These are phyloP conservation scores for Phlebiopsis flavidoalba DNA, from an alignment of 768 basidiomycete genomes.

Conservation along the genomic window DNA sequence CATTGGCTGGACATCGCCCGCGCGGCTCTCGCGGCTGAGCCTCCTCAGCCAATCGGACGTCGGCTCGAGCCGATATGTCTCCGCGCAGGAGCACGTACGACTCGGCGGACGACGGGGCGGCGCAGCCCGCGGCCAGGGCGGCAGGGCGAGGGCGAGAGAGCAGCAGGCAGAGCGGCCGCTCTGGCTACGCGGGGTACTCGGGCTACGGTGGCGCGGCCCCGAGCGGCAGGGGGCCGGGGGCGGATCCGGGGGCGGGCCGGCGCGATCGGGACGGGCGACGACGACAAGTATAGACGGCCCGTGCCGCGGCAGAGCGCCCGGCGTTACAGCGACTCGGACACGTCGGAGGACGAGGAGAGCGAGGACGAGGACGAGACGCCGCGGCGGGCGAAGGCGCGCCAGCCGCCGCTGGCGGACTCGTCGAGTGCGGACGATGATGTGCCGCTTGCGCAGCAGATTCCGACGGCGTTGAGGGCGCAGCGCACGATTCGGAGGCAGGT, in stretches of 20 bases:
- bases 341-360: constrained; percentile 42
- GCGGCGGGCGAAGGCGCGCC: not conserved
- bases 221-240: constrained; percentile 18
- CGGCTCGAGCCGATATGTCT: constrained; percentile 1
- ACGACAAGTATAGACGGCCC: constrained; percentile 29
- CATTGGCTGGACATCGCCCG: constrained; percentile 6
- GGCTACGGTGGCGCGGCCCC: constrained; percentile 15
- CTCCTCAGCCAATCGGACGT: not conserved
- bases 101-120: not conserved
- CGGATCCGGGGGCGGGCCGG: too few relatives aligned
- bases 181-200: too few relatives aligned
- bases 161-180: too few relatives aligned
- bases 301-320: constrained; percentile 26
- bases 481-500: constrained; percentile 72
- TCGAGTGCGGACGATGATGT: constrained; percentile 58
- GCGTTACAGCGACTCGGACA: constrained; percentile 17
- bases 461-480: constrained; percentile 79
- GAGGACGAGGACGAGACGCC: constrained; percentile 29
- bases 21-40: constrained; percentile 5
- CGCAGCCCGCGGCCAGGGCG: not conserved
- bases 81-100: constrained; percentile 6
- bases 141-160: not conserved
- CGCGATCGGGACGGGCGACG: constrained; percentile 35
- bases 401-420: not conserved
- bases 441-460: constrained; percentile 78